phyloP scores from a whole-genome alignment of 495 filamentous ascomycete genomes.

The Platismatia glauca region DNA sequence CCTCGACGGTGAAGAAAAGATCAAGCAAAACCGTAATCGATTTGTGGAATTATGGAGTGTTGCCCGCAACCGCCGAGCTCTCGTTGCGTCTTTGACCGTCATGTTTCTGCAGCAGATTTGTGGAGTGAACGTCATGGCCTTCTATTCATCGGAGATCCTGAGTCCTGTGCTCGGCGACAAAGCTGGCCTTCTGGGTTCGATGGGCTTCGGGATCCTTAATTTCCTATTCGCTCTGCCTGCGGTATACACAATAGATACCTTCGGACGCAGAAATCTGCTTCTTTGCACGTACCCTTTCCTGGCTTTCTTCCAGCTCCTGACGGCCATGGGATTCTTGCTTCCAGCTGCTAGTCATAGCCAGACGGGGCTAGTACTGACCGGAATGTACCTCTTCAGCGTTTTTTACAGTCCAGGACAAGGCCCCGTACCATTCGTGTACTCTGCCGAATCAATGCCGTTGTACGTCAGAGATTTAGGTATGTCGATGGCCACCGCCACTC shows the following conservation, averaged over 20 bases:
- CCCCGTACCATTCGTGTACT: conserved; percentile 34
- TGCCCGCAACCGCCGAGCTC: conserved; percentile 46
- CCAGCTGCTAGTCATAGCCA: conserved; percentile 26
- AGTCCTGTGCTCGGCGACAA: conserved; percentile 42
- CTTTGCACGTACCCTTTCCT: conserved; percentile 58
- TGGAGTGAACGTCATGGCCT: conserved; percentile 41
- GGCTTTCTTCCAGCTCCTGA: conserved; percentile 46
- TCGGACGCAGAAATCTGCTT: conserved; percentile 52
- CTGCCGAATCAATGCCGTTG: conserved; percentile 49
- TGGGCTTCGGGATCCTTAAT: conserved; percentile 57
- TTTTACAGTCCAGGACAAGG: conserved; percentile 51
- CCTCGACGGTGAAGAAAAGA: conserved; percentile 36
- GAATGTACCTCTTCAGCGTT: conserved; percentile 38
- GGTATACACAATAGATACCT: conserved; percentile 60
- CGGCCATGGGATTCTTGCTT: conserved; percentile 52
- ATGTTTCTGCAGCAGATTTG: conserved; percentile 48
- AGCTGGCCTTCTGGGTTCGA: conserved; percentile 41
- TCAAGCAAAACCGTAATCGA: conserved; percentile 40
- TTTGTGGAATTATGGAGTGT: conserved; percentile 46
- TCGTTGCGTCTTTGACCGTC: conserved; percentile 41
- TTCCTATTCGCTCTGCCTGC: conserved; percentile 60
- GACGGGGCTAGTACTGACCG: conserved; percentile 41
- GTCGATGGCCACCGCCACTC: conserved; percentile 23
- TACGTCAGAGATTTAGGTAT: conserved; percentile 51
- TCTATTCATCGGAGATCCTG: conserved; percentile 38